Evolutionary conservation across 139 green algal species (phyloP).

Genomic region (Microglena sp.): DNA sequence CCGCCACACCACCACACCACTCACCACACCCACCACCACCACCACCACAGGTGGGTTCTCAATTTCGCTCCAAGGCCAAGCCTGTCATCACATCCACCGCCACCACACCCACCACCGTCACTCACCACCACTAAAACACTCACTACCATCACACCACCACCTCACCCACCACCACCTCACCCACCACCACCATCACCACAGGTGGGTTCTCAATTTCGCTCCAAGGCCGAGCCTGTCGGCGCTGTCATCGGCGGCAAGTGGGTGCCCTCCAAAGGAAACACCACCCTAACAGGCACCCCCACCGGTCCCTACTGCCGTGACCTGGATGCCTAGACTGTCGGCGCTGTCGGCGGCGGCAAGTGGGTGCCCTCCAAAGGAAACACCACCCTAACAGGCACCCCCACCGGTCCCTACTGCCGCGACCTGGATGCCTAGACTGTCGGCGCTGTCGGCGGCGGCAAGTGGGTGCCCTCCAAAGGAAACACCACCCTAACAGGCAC

Average conservation of each 20-base stretch:
- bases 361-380: constrained; percentile 3
- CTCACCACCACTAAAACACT: neutral
- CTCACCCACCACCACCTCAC: no score
- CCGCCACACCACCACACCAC: no score
- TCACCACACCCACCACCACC: no score
- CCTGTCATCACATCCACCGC: no score
- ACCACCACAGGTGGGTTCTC: no score
- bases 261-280: constrained; percentile 2
- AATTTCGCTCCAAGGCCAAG: no score
- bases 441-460: constrained; percentile 3
- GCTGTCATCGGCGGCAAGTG: constrained; percentile 9
- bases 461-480: constrained; percentile 5
- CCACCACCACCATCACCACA: no score
- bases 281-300: constrained; percentile 1
- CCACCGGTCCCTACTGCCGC: constrained; percentile 6
- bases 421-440: constrained; percentile 6
- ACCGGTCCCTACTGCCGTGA: constrained; percentile 9
- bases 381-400: constrained; percentile 5
- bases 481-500: constrained; percentile 4
- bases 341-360: constrained; percentile 4
- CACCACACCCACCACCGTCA: neutral
- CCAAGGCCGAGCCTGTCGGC: constrained; percentile 2
- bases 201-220: constrained; percentile 5
- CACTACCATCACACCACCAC: neutral
- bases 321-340: constrained; percentile 4